phyloP scores from a whole-genome alignment of 163 green algal genomes.

The Scenedesmus sp. region DNA sequence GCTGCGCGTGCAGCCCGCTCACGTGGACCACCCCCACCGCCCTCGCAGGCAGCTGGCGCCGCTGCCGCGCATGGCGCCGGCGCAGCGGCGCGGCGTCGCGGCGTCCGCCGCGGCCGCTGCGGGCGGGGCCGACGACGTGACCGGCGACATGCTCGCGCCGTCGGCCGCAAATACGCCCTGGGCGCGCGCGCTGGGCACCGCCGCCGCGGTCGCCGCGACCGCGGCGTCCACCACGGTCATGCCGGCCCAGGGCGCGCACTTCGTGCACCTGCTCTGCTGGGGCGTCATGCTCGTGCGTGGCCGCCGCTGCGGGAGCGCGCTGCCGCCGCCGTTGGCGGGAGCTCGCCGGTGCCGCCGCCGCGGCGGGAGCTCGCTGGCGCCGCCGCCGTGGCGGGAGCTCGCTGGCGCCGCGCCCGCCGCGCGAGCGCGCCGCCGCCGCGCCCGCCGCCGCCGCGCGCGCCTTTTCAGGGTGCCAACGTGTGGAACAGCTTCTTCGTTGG shows the following conservation, averaged over 20 bases:
- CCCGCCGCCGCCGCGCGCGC: too few species aligned
- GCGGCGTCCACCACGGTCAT: constrained; percentile 32
- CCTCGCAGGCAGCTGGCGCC: too few species aligned
- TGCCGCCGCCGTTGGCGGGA: too few species aligned
- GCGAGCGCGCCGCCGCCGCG: too few species aligned
- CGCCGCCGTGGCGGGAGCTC: too few species aligned
- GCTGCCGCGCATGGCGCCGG: too few species aligned
- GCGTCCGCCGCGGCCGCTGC: constrained; percentile 19
- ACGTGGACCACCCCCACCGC: too few species aligned
- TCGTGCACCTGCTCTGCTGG: constrained; percentile 62
- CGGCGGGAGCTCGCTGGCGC: too few species aligned
- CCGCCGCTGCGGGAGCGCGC: too few species aligned
- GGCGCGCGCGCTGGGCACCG: constrained; percentile 29
- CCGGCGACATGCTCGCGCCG: constrained; percentile 42
- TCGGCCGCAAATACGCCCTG: constrained; percentile 33
- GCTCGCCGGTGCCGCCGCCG: too few species aligned
- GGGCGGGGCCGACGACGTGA: constrained; percentile 22
- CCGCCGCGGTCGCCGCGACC: constrained; percentile 29
- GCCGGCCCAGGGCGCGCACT: constrained; percentile 30
- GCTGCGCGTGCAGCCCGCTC: too few species aligned
- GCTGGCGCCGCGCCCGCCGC: too few species aligned
- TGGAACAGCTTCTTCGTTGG: constrained; percentile 61
- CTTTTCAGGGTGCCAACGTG: constrained; percentile 49
- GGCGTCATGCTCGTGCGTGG: constrained; percentile 38
- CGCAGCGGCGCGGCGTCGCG: not conserved